Evolutionary conservation across 176 grass and related monocot genomes (phyloP), one percentile per base, ranked within the genome.

Genomic region (Tillandsia fasciculata): DNA sequence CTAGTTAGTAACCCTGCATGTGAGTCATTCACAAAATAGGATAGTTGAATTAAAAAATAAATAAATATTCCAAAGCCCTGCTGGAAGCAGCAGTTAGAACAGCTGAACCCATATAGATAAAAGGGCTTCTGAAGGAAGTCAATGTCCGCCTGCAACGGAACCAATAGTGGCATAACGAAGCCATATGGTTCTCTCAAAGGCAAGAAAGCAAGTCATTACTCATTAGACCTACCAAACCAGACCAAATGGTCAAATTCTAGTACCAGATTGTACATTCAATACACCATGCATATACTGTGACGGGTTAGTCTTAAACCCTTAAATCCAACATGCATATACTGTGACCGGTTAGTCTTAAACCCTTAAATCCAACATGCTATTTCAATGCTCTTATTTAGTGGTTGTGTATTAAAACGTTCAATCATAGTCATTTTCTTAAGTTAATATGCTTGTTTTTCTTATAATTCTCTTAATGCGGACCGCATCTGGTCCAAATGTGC

Each of bases 81-180:
- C 52, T 57, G 10, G 8, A 56, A 72, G 70, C 26, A 59, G 24
- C 17, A 69, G 22, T 52, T 57, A 47, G 20, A 9, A 54, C 26
- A 13, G 29, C 27, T 11, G 27, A 3, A 24, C 47, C 15, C 54
- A 58, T 8, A 42, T 59, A 27, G 11, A 47, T 47, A 13, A 72
- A 12, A 69, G 27, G 53, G 70, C 53, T 12, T 9, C 54, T 49
- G 28, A 51, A 54, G 13, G 70, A 18, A n/a, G 24, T 77, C 67
- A 72, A 17, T 83, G 51, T 77, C 71, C 50, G 63, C 80, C 74
- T 63, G 80, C 80, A 83, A 83, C 22, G 63, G 67, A 82, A 83
- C 80, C 59, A 66, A 76, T 11, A 72, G 54, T 66, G 51, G 11
- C 80, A 77, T 50, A 76, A 68, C 56, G 13, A 68, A 77, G 58